These are phyloP conservation scores for Blastocystis sp. DNA, from an alignment of 352 stramenopile species.

Conservation along the genomic window DNA sequence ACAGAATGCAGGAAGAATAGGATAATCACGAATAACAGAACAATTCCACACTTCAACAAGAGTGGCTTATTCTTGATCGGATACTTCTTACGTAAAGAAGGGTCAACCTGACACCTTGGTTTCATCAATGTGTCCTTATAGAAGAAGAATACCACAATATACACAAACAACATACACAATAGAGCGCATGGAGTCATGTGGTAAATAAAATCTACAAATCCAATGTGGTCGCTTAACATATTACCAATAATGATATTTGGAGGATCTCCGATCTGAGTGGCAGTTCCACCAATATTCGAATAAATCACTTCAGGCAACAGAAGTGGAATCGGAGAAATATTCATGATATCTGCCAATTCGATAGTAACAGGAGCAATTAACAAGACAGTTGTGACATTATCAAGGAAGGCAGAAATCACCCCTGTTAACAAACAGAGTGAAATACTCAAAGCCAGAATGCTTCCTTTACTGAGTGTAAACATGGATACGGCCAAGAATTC, in stretches of 20 bases:
- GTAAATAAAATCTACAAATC: constrained; percentile 75
- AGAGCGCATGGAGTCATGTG: constrained; percentile 71
- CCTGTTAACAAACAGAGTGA: constrained; percentile 72
- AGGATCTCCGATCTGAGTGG: constrained; percentile 73
- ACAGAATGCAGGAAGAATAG: constrained; percentile 75
- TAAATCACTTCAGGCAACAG: constrained; percentile 74
- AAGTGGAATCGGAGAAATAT: constrained; percentile 73
- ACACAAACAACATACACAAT: constrained; percentile 72
- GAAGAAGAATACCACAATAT: constrained; percentile 70
- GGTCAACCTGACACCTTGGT: constrained; percentile 70
- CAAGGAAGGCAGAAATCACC: constrained; percentile 72
- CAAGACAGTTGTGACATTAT: constrained; percentile 75
- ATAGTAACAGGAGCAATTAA: constrained; percentile 74
- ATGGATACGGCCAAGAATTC: constrained; percentile 72
- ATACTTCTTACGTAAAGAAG: constrained; percentile 71
- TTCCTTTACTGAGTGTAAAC: constrained; percentile 71
- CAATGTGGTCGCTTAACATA: constrained; percentile 72
- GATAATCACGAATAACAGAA: constrained; percentile 72
- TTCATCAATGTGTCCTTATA: constrained; percentile 71
- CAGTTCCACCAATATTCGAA: constrained; percentile 73
- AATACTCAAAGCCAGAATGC: constrained; percentile 62
- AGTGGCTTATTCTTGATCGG: constrained; percentile 73
- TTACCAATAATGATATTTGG: constrained; percentile 76
- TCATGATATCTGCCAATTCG: constrained; percentile 73
- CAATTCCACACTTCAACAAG: constrained; percentile 68